Evolutionary conservation across 768 basidiomycete genomes (phyloP), one percentile per base, ranked within the genome.

Genomic region (Macrolepiota albuminosa): DNA sequence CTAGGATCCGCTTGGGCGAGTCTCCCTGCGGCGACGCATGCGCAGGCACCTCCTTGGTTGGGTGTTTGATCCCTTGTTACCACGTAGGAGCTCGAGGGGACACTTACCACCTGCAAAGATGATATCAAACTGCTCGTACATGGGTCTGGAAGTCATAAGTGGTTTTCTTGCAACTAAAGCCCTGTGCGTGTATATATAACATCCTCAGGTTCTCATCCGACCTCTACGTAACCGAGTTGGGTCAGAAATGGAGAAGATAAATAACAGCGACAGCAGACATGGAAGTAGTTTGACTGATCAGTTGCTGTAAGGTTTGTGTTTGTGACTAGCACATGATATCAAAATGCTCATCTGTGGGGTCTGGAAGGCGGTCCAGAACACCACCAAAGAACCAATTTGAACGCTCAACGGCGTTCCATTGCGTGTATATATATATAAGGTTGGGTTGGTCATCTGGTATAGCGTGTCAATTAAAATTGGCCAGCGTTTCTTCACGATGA

Each of bases 11-110:
- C 81, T 0, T 75, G 76, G 0, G 81, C 75, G 3, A 89, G 76
- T 40, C 85, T 79, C 0, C 81, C 76, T 10, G 84, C 86, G 13
- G 78, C 68, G 9, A 88, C 72, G 63, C 86, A 86, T 2, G 79
- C 84, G 9, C 77, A 61, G 6, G 84, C 75, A 34, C 86, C 86
- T 37, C 81, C 80, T 81, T 52, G 7, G 54, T 39, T 10, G 51
- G 2, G 24, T 18, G 51, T 26, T 26, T 2, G 13, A 36, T 1
- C 39, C 18, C 14, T 53, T 10, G 10, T 37, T 39, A 16, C 4
- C 3, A 3, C 10, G 11, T 16, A 26, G 37, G 49, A 50, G 14
- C 13, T 39, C 10, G 21, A 5, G 45, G 4, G 2, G 14, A 24
- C 9, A 53, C 51, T 39, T 26, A 53, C 51, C 51, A 10, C 51